Evolutionary conservation across 768 basidiomycete species (phyloP).

Genomic region (Hortiboletus campestris): DNA sequence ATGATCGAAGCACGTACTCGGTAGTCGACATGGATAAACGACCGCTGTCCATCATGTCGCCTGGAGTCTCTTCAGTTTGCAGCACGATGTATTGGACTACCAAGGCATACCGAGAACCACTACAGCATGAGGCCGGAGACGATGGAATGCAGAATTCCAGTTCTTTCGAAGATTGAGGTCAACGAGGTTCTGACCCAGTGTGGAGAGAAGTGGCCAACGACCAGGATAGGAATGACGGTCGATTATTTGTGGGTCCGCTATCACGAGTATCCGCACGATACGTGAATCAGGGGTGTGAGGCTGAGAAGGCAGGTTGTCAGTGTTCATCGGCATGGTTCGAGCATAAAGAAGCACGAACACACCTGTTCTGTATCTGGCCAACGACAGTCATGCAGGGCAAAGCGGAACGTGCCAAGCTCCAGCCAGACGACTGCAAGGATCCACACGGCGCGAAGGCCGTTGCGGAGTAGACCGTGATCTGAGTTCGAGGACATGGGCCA

Average conservation of each 20-base stretch:
- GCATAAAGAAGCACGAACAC: conserved; percentile 12
- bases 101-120: conserved; percentile 63
- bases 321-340: neutral
- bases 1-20: conserved; percentile 54
- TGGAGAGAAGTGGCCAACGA: conserved; percentile 51
- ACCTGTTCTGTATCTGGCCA: conserved; percentile 57
- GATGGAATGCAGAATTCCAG: conserved; percentile 63
- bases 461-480: conserved; percentile 15
- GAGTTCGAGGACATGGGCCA: conserved; percentile 1
- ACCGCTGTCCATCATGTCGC: conserved; percentile 89
- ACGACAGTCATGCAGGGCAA: conserved; percentile 44
- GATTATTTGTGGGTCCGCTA: conserved; percentile 88
- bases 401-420: conserved; percentile 60
- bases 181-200: conserved; percentile 61
- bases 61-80: conserved; percentile 7
- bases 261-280: conserved; percentile 50
- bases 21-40: conserved; percentile 56
- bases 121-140: conserved; percentile 64
- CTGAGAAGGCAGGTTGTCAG: conserved; percentile 5
- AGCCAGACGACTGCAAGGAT: conserved; percentile 63
- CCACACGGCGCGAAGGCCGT: conserved; percentile 58
- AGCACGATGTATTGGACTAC: neutral
- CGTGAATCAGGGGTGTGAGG: conserved; percentile 20
- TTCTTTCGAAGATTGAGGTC: conserved; percentile 84
- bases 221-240: conserved; percentile 73